phyloP scores from a whole-genome alignment of 441 rosid genomes.

The Bruguiera hainesii region DNA sequence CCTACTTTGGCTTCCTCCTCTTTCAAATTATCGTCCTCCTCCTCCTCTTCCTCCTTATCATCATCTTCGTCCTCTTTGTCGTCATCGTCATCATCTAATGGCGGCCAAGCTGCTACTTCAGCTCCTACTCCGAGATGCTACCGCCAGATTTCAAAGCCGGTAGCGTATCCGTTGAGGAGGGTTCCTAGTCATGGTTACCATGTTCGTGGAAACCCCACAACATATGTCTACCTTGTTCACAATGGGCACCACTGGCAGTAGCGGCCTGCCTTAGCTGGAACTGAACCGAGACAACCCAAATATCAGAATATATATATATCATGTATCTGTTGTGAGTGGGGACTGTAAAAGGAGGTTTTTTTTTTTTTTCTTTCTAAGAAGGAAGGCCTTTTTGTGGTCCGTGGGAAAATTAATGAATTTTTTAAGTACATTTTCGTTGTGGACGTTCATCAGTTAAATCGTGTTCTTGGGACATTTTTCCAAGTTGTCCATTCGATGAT shows the following conservation, averaged over 20 bases:
- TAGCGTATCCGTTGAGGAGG: constrained; percentile 38
- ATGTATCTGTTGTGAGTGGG: constrained; percentile 16
- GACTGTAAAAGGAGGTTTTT: constrained; percentile 30
- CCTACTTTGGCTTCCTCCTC: background rate
- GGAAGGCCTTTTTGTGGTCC: constrained; percentile 36
- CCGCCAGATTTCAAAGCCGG: constrained; percentile 35
- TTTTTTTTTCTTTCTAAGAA: constrained; percentile 18
- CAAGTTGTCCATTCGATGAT: background rate
- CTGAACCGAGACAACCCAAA: background rate
- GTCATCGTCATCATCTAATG: no score
- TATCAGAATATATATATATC: background rate
- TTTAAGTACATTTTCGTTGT: constrained; percentile 35
- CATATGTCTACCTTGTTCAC: constrained; percentile 42
- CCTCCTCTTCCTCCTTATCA: constrained; percentile 20
- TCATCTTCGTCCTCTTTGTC: background rate
- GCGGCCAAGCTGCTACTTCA: constrained; percentile 8
- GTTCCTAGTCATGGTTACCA: constrained; percentile 32
- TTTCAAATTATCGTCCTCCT: constrained; percentile 19
- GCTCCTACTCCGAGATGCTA: constrained; percentile 37
- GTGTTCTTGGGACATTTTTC: background rate
- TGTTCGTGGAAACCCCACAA: constrained; percentile 37
- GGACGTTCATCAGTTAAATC: constrained; percentile 9
- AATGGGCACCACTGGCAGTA: constrained; percentile 72
- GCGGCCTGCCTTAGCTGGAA: background rate
- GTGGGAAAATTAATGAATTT: constrained; percentile 47